Evolutionary conservation across 1,284 basidiomycete species (phyloP), one percentile per base, ranked within the genome.

Genomic region (Cryptococcus sp.): DNA sequence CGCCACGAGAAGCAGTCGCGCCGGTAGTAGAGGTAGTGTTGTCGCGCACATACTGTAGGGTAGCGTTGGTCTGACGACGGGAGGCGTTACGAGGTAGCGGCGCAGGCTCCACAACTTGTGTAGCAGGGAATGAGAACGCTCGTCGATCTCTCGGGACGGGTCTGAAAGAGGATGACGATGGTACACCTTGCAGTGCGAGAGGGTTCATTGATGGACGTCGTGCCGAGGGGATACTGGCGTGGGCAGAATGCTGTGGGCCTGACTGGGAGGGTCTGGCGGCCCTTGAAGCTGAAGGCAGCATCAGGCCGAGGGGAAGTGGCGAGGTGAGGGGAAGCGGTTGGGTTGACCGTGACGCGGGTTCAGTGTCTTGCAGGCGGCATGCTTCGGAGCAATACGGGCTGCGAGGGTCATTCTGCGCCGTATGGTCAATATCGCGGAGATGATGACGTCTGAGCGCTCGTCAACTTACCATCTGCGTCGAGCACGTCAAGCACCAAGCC

Each of bases 111-210:
- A 54, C 50, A 6, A 61, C 48, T 10, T 71, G 66, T 0, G 65
- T 53, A 5, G 70, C 68, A 2, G 74, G 74, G 54, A 77, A 76
- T 7, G 76, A 77, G 64, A 73, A 76, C 0, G 76, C 74, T 27
- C 76, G 68, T 19, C 74, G 68, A 57, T 73, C 73, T 19, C 76
- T 62, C 11, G 56, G 54, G 3, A 22, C 48, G 41, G 45, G 53
- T 40, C 47, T 35, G 16, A 35, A 44, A 23, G 27, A 38, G 20
- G 50, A 52, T 22, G 42, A 42, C 6, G n/a, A 22, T 10, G 47
- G 20, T 25, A 39, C 11, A 48, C 50, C 8, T 15, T 52, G 41
- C 19, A 42, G 62, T 5, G 40, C 46, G 25, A 57, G 20, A n/a
- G 57, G 61, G 3, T 55, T 41, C 40, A 60, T 31, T 13, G 56